These are phyloP conservation scores for Epicoccum sorghinum DNA, from an alignment of 2,329 filamentous ascomycete genomes.

Conservation along the genomic window DNA sequence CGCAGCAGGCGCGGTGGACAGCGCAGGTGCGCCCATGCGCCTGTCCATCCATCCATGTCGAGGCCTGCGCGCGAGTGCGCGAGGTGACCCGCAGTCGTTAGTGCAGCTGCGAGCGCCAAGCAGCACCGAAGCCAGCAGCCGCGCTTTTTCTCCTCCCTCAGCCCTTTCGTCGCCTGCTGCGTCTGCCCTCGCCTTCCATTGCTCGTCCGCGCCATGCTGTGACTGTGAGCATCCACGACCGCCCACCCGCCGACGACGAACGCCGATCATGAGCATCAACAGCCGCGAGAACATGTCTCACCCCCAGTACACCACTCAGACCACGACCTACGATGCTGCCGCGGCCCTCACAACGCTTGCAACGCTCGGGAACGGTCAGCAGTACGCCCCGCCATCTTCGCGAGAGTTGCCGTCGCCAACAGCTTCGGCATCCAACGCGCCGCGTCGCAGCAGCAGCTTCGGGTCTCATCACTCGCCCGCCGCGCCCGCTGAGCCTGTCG, in stretches of 20 bases:
- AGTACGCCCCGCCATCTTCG: conserved; percentile 30
- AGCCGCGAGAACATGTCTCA: conserved; percentile 1
- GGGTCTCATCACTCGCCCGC: conserved; percentile 39
- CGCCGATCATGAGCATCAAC: conserved; percentile 40
- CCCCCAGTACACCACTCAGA: conserved; percentile 13
- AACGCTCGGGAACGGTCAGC: conserved; percentile 39
- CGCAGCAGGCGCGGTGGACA: neutral
- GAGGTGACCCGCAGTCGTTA: neutral
- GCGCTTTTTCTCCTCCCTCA: conserved; percentile 4
- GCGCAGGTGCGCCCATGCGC: too few species aligned
- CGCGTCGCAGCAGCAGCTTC: conserved; percentile 45
- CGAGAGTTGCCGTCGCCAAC: conserved; percentile 43
- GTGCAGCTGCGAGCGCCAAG: conserved; percentile 9
- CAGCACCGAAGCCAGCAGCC: conserved; percentile 10
- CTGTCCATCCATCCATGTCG: too few species aligned
- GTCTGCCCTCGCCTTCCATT: conserved; percentile 2
- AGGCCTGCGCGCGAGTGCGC: neutral
- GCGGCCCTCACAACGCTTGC: conserved; percentile 49
- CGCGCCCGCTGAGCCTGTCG: conserved; percentile 46
- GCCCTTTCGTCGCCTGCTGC: neutral
- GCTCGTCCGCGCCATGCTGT: neutral
- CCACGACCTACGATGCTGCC: conserved; percentile 47
- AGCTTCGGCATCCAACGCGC: conserved; percentile 28
- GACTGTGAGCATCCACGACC: neutral
- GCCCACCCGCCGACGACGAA: neutral